Evolutionary conservation across 768 basidiomycete genomes (phyloP).

Genomic region (Glaciozyma antarctica): DNA sequence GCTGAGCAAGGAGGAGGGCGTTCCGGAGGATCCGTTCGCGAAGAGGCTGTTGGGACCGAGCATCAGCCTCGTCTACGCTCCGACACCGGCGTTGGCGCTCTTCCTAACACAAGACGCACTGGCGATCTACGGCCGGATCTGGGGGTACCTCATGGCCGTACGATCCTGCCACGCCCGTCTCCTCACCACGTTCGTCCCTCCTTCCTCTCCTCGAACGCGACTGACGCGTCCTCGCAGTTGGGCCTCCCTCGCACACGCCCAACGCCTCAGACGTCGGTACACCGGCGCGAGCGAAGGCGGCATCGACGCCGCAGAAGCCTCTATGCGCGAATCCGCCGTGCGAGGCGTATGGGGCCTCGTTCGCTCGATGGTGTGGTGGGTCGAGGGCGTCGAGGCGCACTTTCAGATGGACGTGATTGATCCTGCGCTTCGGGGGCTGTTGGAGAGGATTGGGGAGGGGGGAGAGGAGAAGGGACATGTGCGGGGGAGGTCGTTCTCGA

Average conservation of each 20-base stretch:
- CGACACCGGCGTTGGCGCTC: not conserved
- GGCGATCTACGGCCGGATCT: not conserved
- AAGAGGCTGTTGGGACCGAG: not conserved
- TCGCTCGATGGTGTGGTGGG: not conserved
- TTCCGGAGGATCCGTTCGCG: not conserved
- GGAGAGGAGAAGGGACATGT: not conserved
- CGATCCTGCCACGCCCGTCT: not conserved
- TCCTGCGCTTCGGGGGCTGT: not conserved
- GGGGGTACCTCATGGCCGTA: not conserved
- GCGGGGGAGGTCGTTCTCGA: not conserved
- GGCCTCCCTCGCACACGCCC: not conserved
- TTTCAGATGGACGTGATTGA: not conserved
- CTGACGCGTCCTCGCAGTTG: not conserved
- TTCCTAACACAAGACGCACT: not conserved
- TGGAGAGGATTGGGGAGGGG: not conserved
- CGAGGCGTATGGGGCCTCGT: conserved; percentile 2
- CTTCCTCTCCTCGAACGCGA: no score
- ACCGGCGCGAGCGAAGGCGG: not conserved
- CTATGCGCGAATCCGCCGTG: not conserved
- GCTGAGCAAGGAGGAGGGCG: not conserved
- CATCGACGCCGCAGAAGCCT: not conserved
- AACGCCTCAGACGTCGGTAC: not conserved
- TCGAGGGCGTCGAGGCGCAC: conserved; percentile 1
- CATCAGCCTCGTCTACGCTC: not conserved
- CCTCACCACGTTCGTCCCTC: not conserved